A percentile compares a stretch with the other conserved stretches of the same genome.
phyloP scores from a whole-genome alignment of 805 yeast genomes.

The Hanseniaspora singularis region DNA sequence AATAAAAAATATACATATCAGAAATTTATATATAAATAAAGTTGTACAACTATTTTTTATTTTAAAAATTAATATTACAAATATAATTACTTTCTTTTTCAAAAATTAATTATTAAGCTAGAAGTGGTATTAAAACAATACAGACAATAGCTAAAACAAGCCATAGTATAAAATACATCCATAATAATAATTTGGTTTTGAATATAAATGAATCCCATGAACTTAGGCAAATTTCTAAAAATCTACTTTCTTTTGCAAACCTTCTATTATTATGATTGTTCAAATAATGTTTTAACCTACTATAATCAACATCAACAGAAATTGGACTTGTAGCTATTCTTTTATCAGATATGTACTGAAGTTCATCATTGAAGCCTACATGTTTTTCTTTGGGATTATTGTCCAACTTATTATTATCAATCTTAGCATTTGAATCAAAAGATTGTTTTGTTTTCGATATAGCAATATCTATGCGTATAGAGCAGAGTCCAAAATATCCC shows the following conservation, averaged over 20 bases:
- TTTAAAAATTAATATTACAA: too few species aligned
- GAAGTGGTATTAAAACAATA: not conserved
- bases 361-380: slow-evolving; percentile 4
- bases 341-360: not conserved
- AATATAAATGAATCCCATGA: not conserved
- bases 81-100: too few species aligned
- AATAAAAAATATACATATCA: too few species aligned
- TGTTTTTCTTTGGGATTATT: slow-evolving; percentile 10
- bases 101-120: not conserved
- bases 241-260: not conserved
- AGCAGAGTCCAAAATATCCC: slow-evolving; percentile 10
- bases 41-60: too few species aligned
- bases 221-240: not conserved
- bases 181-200: not conserved
- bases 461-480: not conserved
- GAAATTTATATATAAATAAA: too few species aligned
- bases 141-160: not conserved
- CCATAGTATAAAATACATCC: not conserved
- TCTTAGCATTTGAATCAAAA: too few species aligned
- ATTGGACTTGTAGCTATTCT: too few species aligned
- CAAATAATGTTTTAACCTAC: slow-evolving; percentile 8
- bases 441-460: not conserved
- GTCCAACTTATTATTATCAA: too few species aligned
- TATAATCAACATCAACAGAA: slow-evolving; percentile 8
- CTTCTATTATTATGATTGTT: not conserved